Evolutionary conservation across 192 early-diverging fungal species (phyloP).

Genomic region (Podila epicladia): DNA sequence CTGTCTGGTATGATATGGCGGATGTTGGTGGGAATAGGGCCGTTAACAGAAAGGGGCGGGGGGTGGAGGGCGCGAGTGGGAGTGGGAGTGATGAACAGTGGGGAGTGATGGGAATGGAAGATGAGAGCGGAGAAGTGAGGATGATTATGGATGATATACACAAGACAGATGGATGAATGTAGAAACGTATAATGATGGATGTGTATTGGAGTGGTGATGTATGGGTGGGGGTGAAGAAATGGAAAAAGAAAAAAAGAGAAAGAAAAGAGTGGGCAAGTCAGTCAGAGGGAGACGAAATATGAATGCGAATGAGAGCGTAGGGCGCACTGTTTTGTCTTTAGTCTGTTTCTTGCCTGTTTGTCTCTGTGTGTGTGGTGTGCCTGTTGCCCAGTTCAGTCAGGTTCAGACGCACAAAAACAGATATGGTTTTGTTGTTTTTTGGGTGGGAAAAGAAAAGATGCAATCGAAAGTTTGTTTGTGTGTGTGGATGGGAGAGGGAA

Average conservation of each 20-base stretch:
- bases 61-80: neutral
- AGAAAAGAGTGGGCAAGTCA: neutral
- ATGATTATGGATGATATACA: neutral
- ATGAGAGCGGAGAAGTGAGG: neutral
- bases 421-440: too few species aligned
- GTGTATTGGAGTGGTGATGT: neutral
- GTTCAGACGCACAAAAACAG: too few species aligned
- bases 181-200: neutral
- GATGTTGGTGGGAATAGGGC: neutral
- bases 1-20: neutral
- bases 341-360: too few species aligned
- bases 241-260: neutral
- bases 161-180: neutral
- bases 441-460: too few species aligned
- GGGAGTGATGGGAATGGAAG: neutral
- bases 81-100: neutral
- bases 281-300: neutral
- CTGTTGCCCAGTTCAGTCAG: too few species aligned
- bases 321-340: too few species aligned
- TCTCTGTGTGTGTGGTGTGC: too few species aligned
- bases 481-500: too few species aligned
- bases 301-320: neutral
- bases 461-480: too few species aligned
- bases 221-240: neutral
- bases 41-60: neutral